phyloP scores from a whole-genome alignment of 2,329 filamentous ascomycete genomes.

The Scortechinia acanthostroma region DNA sequence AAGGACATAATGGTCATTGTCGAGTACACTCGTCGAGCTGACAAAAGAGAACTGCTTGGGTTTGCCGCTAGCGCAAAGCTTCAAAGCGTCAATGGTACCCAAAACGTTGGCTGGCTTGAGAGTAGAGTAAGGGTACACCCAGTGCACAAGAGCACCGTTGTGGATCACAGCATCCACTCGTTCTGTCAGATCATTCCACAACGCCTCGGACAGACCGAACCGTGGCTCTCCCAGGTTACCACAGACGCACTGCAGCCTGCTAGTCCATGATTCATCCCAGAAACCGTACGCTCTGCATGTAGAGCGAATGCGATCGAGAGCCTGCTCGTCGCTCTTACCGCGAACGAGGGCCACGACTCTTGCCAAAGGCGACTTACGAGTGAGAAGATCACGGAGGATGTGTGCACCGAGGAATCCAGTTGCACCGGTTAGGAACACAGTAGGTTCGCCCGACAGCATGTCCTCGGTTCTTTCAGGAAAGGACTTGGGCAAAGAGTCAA shows the following conservation, averaged over 20 bases:
- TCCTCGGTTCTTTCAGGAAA: slow-evolving; percentile 17
- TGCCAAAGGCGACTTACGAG: slow-evolving; percentile 40
- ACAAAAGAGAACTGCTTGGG: slow-evolving; percentile 78
- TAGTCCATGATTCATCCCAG: slow-evolving; percentile 66
- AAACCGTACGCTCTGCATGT: slow-evolving; percentile 73
- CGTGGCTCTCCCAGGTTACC: slow-evolving; percentile 69
- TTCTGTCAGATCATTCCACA: slow-evolving; percentile 59
- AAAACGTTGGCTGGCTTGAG: slow-evolving; percentile 71
- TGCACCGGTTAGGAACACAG: slow-evolving; percentile 78
- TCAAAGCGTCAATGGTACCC: slow-evolving; percentile 71
- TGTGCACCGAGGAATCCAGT: slow-evolving; percentile 86
- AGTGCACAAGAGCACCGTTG: slow-evolving; percentile 77
- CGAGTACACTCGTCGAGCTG: slow-evolving; percentile 74
- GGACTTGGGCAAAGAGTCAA: slow-evolving; percentile 34
- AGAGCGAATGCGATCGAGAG: slow-evolving; percentile 54
- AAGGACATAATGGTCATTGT: slow-evolving; percentile 73
- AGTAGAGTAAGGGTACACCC: slow-evolving; percentile 71
- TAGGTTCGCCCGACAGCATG: slow-evolving; percentile 28
- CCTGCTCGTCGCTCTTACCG: slow-evolving; percentile 46
- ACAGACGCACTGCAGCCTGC: slow-evolving; percentile 57
- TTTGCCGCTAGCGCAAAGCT: slow-evolving; percentile 69
- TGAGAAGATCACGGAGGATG: slow-evolving; percentile 68
- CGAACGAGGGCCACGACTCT: slow-evolving; percentile 73
- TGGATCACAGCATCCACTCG: slow-evolving; percentile 71
- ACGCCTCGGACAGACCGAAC: slow-evolving; percentile 62